Percentiles rank a stretch among this genome's conserved stretches.
Conservation (phyloP, 2,329 filamentous ascomycete genomes). For the Trichoderma afroharzianum region DNA sequence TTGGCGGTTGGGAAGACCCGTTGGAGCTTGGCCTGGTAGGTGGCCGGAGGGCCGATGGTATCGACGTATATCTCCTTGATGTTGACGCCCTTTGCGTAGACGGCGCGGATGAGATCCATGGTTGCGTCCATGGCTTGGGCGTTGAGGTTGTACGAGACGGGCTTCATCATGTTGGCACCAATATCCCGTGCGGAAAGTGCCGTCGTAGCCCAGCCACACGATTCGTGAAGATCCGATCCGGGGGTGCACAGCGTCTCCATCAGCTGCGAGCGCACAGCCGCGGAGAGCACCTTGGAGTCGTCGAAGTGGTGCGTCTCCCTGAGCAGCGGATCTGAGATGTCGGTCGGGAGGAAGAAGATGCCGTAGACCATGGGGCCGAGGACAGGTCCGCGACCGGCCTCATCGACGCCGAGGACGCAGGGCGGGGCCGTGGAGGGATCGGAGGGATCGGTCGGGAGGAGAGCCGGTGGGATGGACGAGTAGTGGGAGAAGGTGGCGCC, state of each 20-base stretch:
- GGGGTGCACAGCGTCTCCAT: slow-evolving; percentile 67
- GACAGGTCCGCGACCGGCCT: slow-evolving; percentile 92
- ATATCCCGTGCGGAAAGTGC: slow-evolving; percentile 83
- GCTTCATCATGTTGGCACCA: slow-evolving; percentile 69
- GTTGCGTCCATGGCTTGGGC: slow-evolving; percentile 94
- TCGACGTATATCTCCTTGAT: slow-evolving; percentile 90
- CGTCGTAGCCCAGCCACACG: slow-evolving; percentile 79
- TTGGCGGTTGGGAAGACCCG: slow-evolving; percentile 73
- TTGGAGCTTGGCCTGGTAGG: slow-evolving; percentile 82
- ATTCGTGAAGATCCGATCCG: slow-evolving; percentile 42
- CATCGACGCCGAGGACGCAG: slow-evolving; percentile 85
- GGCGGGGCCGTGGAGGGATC: slow-evolving; percentile 33
- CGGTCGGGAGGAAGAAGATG: slow-evolving; percentile 71
- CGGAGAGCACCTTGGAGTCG: slow-evolving; percentile 88
- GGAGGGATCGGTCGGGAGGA: slow-evolving; percentile 44
- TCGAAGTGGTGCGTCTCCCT: slow-evolving; percentile 81
- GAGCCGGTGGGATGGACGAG: slow-evolving; percentile 62
- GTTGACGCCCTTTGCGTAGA: slow-evolving; percentile 75
- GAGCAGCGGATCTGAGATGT: slow-evolving; percentile 68
- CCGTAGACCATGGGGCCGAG: slow-evolving; percentile 75
- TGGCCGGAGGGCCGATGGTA: slow-evolving; percentile 78
- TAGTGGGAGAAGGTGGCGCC: slow-evolving; percentile 70
- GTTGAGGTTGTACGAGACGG: slow-evolving; percentile 80
- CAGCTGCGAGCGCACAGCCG: slow-evolving; percentile 70
- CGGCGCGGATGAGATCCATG: slow-evolving; percentile 72